Evolutionary conservation across 2,329 filamentous ascomycete genomes (phyloP), one percentile per base, ranked within the genome.

Genomic region (Biscogniauxia marginata): DNA sequence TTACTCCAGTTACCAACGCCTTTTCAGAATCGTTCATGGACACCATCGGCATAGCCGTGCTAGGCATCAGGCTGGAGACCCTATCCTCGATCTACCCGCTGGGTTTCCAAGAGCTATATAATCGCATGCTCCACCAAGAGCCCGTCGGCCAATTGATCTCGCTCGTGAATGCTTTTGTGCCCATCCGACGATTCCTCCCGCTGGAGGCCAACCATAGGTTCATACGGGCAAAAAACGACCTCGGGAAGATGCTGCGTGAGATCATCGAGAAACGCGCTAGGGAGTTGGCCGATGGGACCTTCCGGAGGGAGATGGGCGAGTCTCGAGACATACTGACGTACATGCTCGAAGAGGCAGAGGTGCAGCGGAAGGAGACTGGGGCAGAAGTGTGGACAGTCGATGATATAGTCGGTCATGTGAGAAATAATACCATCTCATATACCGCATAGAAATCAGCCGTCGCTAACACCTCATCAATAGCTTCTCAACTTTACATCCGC

Each of bases 161-260:
- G 34, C 66, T 71, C 19, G 56, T 74, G 13, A 71, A 75, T 48
- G 63, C 64, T 16, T 68, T 67, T 30, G 13, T 73, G 6, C 69
- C 69, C 2, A 61, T 74, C 5, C 68, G 73, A 11, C 56, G 59
- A 0, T 71, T 74, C 64, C 59, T 77, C 3, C 76, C 76, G 0
- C 39, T 78, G 0, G 53, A 72, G 46, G 73, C 73, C 1, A 79
- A 79, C 54, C 65, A 62, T 5, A 62, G 55, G 3, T 78, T 77
- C 57, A 57, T 75, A n/a, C 52, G 52, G 2, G 72, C 73, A 1
- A 71, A 69, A 18, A 50, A 57, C 1, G 65, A 70, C 48, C 65
- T 78, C 9, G 65, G 70, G n/a, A 54, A 58, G 24, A 72, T 75
- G 51, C 59, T 77, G 3, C 63, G 67, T 2, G 62, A 70, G 2